Conservation (phyloP, 495 filamentous ascomycete genomes). For the Aspergillus panamensis region DNA sequence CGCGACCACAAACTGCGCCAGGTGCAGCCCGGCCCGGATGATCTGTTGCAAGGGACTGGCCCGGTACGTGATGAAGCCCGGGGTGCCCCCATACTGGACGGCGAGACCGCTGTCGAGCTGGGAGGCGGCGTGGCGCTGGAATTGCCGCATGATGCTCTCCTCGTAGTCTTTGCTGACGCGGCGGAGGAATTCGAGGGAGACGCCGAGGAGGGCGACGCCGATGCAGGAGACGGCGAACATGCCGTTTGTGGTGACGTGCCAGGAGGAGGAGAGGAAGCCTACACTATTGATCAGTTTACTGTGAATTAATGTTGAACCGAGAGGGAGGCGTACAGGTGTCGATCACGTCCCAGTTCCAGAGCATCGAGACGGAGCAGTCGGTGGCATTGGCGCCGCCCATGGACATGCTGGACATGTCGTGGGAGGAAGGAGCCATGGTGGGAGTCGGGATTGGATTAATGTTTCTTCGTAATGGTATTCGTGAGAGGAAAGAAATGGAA, state of each 20-base stretch:
- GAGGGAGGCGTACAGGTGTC: slow-evolving; percentile 50
- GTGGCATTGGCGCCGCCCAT: slow-evolving; percentile 10
- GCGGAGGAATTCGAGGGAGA: slow-evolving; percentile 58
- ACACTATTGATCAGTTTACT: background rate
- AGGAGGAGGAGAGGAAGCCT: slow-evolving; percentile 56
- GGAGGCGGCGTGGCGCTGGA: slow-evolving; percentile 29
- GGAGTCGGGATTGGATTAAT: too few relatives aligned
- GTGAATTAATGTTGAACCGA: background rate
- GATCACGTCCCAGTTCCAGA: slow-evolving; percentile 68
- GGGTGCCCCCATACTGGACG: slow-evolving; percentile 15
- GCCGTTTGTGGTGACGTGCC: slow-evolving; percentile 56
- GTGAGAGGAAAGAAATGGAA: background rate
- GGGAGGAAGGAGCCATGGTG: slow-evolving; percentile 4
- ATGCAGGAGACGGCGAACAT: slow-evolving; percentile 66
- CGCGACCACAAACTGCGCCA: slow-evolving; percentile 58
- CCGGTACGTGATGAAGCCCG: slow-evolving; percentile 33
- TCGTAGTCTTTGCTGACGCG: slow-evolving; percentile 57
- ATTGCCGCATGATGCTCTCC: slow-evolving; percentile 45
- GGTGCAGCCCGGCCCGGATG: slow-evolving; percentile 55
- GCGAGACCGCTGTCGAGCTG: slow-evolving; percentile 14
- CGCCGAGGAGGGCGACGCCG: slow-evolving; percentile 58
- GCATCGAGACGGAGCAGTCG: slow-evolving; percentile 46
- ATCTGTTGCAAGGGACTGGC: slow-evolving; percentile 53
- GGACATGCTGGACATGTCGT: slow-evolving; percentile 19
- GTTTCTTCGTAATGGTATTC: too few relatives aligned